Conservation (phyloP, 1,284 basidiomycete species). For the Apiotrichum brassicae region DNA sequence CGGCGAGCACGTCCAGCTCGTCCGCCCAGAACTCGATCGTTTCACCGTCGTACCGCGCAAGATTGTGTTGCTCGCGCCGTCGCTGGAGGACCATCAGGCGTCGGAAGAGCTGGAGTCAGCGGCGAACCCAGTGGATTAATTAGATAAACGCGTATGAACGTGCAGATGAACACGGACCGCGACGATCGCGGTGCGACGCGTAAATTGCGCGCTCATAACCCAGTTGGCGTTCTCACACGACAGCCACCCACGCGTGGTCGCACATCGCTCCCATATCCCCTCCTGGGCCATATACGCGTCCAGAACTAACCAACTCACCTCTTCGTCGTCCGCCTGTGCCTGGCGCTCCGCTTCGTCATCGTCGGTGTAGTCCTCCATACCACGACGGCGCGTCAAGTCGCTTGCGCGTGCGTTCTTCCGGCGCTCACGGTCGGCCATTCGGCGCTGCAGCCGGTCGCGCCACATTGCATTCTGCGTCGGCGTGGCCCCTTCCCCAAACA, state of each 20-base stretch:
- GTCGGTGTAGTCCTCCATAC: slow-evolving; percentile 10
- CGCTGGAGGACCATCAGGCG: slow-evolving; percentile 36
- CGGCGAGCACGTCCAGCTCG: slow-evolving; percentile 17
- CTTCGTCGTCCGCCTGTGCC: slow-evolving; percentile 41
- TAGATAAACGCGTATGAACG: too few relatives aligned
- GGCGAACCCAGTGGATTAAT: too few relatives aligned
- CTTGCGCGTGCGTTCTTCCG: slow-evolving; percentile 20
- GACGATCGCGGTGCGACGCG: too few relatives aligned
- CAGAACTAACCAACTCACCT: slow-evolving; percentile 22
- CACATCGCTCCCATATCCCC: neutral
- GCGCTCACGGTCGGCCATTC: slow-evolving; percentile 32
- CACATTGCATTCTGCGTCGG: slow-evolving; percentile 37
- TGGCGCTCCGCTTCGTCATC: slow-evolving; percentile 33
- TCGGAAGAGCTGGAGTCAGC: slow-evolving; percentile 33
- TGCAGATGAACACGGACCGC: too few relatives aligned
- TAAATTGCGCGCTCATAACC: too few relatives aligned
- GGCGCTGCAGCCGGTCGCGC: slow-evolving; percentile 29
- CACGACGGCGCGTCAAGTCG: slow-evolving; percentile 26
- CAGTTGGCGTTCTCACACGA: too few relatives aligned
- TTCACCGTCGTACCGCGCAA: slow-evolving; percentile 31
- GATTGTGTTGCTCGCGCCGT: slow-evolving; percentile 26
- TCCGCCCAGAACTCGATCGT: slow-evolving; percentile 40
- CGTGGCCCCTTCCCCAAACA: slow-evolving; percentile 32
- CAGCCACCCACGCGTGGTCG: too few relatives aligned
- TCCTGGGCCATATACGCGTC: neutral